Percentiles rank a stretch among this genome's conserved stretches.
Evolutionary conservation across 345 rosid genomes (phyloP).

Genomic region (Adansonia digitata): DNA sequence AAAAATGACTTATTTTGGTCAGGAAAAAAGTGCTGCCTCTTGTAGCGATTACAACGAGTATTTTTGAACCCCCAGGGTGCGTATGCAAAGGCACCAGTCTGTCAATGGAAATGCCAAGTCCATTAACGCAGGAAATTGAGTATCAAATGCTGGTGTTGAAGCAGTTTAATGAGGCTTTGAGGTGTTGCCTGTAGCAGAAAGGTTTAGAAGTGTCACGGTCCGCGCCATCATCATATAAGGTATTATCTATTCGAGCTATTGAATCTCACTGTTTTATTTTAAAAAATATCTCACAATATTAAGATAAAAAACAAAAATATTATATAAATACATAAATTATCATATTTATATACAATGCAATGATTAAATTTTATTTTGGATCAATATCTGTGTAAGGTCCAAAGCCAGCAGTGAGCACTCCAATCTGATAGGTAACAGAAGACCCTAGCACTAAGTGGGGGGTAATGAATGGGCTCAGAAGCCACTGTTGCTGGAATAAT

Average conservation of each 20-base stretch:
- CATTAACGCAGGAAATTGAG: conserved; percentile 53
- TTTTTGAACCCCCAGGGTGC: conserved; percentile 72
- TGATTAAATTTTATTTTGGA: background rate
- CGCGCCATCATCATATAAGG: no score
- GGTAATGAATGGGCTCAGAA: background rate
- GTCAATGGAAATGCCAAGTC: conserved; percentile 63
- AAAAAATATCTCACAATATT: no score
- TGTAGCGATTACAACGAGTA: conserved; percentile 49
- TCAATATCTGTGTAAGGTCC: background rate
- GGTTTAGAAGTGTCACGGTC: no score
- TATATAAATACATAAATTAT: no score
- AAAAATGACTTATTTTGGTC: no score
- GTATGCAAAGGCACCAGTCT: conserved; percentile 84
- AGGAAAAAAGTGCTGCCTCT: no score
- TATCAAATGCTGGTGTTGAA: conserved; percentile 58
- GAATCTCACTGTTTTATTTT: no score
- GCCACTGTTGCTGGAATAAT: background rate
- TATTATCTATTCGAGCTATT: no score
- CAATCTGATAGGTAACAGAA: background rate
- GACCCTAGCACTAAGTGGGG: no score
- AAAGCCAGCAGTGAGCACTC: background rate
- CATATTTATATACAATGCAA: no score
- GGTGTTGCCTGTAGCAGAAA: conserved; percentile 54
- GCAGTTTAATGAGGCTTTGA: conserved; percentile 72
- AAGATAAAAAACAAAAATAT: no score